Base-by-base conservation (phyloP, 768 basidiomycete species). In the Lentinus tigrinus region DNA sequence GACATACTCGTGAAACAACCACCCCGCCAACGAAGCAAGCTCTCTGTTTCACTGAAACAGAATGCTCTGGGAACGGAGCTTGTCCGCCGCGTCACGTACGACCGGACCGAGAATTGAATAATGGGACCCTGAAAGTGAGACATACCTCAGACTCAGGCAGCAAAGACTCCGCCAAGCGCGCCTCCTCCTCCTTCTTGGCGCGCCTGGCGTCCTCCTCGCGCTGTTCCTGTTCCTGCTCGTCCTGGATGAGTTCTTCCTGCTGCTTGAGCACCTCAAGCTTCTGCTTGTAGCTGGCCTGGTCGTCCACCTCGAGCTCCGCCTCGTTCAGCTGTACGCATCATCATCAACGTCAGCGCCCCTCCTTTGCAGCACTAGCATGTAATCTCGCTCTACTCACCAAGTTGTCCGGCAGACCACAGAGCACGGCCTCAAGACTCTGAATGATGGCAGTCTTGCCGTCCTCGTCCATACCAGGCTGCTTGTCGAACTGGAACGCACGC, bases 171-270 rank as follows among this genome's bases (percentile, higher is more conserved):
- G 91, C 95, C 60, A 88, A 80, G 42, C 81, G 85, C 39, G 89
- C 82, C 73, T 94, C 93, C 66, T 82, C 77, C 58, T 82, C 93
- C 65, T 87, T 85, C 70, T 86, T 87, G 44, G 87, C 89, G 56
- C 91, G 88, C 40, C 93, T 87, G n/a, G 93, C 90, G 69, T 91
- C 86, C 71, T 94, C 91, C 71, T 93, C 93, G 75, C 95, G 90
- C 73, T 95, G 88, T 62, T 99, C 97, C 73, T 99, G 97, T 71
- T 98, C 97, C 63, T 95, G 86, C 74, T 99, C 97, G 72, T 99
- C 97, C 70, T 99, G 95, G 70, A 99, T 99, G 60, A 99, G 92
- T 72, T 99, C 97, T 70, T 99, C 93, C 73, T 99, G 97, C 67
- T 99, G 93, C 66, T 97, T 93, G 70, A 99, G 77, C 24, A 99